These are phyloP conservation scores for Chlorella sp. DNA, from an alignment of 139 green algal genomes.

Conservation along the genomic window DNA sequence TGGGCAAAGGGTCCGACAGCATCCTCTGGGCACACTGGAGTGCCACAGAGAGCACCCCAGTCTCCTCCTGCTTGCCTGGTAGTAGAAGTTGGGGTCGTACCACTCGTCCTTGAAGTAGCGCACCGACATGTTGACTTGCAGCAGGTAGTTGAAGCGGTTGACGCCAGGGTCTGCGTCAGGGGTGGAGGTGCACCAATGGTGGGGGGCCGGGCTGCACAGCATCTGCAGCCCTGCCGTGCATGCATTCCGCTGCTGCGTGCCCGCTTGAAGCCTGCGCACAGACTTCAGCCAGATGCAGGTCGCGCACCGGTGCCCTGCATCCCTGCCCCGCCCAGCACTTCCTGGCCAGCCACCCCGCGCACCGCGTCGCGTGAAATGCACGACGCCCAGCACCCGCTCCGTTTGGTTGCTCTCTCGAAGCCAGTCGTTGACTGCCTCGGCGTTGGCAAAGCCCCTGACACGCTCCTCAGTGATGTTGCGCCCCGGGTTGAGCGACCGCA, in stretches of 20 bases:
- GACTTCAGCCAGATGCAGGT: too few relatives aligned
- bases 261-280: too few relatives aligned
- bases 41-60: too few relatives aligned
- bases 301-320: background rate
- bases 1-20: too few relatives aligned
- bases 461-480: conserved; percentile 55
- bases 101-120: conserved; percentile 49
- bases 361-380: conserved; percentile 79
- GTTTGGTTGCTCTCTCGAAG: conserved; percentile 66
- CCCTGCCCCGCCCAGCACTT: too few relatives aligned
- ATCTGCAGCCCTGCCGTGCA: too few relatives aligned
- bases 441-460: conserved; percentile 67
- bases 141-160: conserved; percentile 61
- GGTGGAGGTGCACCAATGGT: too few relatives aligned
- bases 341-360: too few relatives aligned
- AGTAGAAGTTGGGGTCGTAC: conserved; percentile 80
- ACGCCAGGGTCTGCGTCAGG: background rate
- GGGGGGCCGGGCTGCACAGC: background rate
- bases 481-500: conserved; percentile 70
- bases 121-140: conserved; percentile 91
- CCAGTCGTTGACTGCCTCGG: conserved; percentile 70
- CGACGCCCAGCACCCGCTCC: conserved; percentile 63
- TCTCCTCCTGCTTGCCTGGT: conserved; percentile 38
- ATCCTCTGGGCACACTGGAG: too few relatives aligned
- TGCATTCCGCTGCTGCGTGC: too few relatives aligned